Conservation (phyloP, 2,329 filamentous ascomycete genomes). For the Cladosporium sp. region DNA sequence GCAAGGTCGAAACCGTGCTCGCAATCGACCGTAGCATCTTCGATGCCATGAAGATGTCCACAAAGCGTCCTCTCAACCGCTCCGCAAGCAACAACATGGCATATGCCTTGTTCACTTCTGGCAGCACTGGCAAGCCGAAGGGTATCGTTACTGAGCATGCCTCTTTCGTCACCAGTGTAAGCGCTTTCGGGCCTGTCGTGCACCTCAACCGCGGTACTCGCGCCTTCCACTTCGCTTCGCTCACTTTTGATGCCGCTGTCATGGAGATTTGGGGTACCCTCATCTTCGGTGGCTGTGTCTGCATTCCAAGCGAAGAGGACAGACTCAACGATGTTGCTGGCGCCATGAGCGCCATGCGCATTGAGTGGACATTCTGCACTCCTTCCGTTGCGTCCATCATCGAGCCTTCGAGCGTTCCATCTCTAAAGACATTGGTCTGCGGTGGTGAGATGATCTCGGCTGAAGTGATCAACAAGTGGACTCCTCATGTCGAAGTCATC, state of each 20-base stretch:
- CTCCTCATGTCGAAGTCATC: slow-evolving; percentile 13
- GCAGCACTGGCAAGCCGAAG: slow-evolving; percentile 18
- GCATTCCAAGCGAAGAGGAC: slow-evolving; percentile 43
- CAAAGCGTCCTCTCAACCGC: slow-evolving; percentile 6
- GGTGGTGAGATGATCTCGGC: slow-evolving; percentile 22
- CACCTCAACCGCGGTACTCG: slow-evolving; percentile 5
- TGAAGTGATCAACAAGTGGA: slow-evolving; percentile 19
- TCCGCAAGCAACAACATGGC: slow-evolving; percentile 15
- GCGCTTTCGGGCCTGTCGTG: not conserved
- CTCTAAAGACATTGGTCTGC: slow-evolving; percentile 38
- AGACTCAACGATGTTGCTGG: slow-evolving; percentile 47
- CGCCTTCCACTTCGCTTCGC: slow-evolving; percentile 16
- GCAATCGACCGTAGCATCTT: slow-evolving; percentile 15
- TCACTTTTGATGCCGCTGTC: slow-evolving; percentile 25
- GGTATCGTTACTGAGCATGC: slow-evolving; percentile 11
- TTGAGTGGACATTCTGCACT: slow-evolving; percentile 44
- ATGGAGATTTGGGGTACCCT: slow-evolving; percentile 36
- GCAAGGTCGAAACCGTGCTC: not conserved
- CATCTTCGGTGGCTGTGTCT: slow-evolving; percentile 44
- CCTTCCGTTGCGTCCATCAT: slow-evolving; percentile 41
- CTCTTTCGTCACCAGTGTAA: slow-evolving; percentile 4
- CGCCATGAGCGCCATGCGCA: slow-evolving; percentile 31
- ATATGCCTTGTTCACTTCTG: slow-evolving; percentile 17
- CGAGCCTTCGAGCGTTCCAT: slow-evolving; percentile 35
- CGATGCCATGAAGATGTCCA: slow-evolving; percentile 13